These are phyloP conservation scores for Drechslera avenae DNA, from an alignment of 2,329 filamentous ascomycete genomes.

Conservation along the genomic window DNA sequence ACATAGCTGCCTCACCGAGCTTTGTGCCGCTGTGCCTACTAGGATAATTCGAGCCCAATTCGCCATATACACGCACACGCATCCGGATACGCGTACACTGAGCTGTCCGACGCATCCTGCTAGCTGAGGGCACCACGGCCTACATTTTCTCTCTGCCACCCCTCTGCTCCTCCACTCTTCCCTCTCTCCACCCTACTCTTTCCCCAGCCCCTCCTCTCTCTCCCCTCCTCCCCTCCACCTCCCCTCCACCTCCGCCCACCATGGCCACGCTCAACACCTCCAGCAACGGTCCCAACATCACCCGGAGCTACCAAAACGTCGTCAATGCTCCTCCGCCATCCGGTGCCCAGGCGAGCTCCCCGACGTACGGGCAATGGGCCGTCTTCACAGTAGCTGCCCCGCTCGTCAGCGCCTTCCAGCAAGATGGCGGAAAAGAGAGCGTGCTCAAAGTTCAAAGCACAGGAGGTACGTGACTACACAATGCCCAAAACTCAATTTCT, in stretches of 20 bases:
- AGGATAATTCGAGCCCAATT: slow-evolving; percentile 6
- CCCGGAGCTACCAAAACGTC: slow-evolving; percentile 66
- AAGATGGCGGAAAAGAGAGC: slow-evolving; percentile 86
- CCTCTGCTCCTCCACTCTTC: not conserved
- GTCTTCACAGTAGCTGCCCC: slow-evolving; percentile 92
- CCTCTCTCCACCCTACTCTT: slow-evolving; percentile 1
- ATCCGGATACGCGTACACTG: slow-evolving; percentile 14
- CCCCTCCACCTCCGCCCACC: slow-evolving; percentile 49
- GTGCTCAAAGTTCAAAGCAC: slow-evolving; percentile 92
- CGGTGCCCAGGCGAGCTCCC: slow-evolving; percentile 66
- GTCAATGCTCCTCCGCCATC: slow-evolving; percentile 65
- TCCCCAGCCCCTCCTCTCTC: slow-evolving; percentile 5
- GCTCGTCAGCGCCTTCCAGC: slow-evolving; percentile 88
- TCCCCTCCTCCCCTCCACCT: slow-evolving; percentile 2
- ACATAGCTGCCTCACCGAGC: slow-evolving; percentile 17
- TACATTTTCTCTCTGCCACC: slow-evolving; percentile 4
- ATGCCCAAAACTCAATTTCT: slow-evolving; percentile 9
- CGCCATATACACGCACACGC: slow-evolving; percentile 5
- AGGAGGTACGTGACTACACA: slow-evolving; percentile 65
- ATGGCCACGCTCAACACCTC: slow-evolving; percentile 72
- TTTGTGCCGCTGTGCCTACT: slow-evolving; percentile 5
- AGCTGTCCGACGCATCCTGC: slow-evolving; percentile 9
- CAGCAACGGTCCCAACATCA: slow-evolving; percentile 60
- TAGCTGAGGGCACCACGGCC: slow-evolving; percentile 1
- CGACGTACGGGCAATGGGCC: slow-evolving; percentile 90